Evolutionary conservation across 2,329 filamentous ascomycete genomes (phyloP).

Genomic region (Fusarium domesticum): DNA sequence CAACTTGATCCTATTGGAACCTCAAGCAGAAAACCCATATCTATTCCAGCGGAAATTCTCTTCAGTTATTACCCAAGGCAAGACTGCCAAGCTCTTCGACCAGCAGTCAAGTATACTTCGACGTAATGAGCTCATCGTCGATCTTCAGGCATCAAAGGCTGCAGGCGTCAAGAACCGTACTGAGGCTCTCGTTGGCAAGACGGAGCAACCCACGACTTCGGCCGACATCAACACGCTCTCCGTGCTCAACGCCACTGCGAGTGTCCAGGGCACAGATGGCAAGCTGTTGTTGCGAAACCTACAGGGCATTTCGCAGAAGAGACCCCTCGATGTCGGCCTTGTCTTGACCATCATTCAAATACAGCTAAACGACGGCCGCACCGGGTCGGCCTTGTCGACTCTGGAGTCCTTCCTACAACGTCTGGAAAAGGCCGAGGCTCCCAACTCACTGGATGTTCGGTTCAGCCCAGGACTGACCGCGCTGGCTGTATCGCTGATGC

Average conservation of each 20-base stretch:
- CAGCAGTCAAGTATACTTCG: slow-evolving; percentile 58
- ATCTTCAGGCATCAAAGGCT: slow-evolving; percentile 66
- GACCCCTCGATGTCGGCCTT: slow-evolving; percentile 77
- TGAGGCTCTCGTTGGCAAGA: slow-evolving; percentile 36
- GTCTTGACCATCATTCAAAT: slow-evolving; percentile 78
- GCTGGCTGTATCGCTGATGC: slow-evolving; percentile 75
- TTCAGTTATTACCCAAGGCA: slow-evolving; percentile 48
- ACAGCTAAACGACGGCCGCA: slow-evolving; percentile 69
- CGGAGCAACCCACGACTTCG: slow-evolving; percentile 28
- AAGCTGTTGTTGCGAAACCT: slow-evolving; percentile 69
- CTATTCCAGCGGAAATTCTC: slow-evolving; percentile 61
- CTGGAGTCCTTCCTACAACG: slow-evolving; percentile 72
- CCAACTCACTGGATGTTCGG: slow-evolving; percentile 64
- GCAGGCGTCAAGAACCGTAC: slow-evolving; percentile 55
- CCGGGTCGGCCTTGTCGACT: slow-evolving; percentile 68
- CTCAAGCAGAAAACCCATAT: slow-evolving; percentile 59
- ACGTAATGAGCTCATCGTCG: slow-evolving; percentile 62
- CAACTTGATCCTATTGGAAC: slow-evolving; percentile 51
- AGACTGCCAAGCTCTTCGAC: slow-evolving; percentile 65
- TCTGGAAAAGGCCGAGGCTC: slow-evolving; percentile 59
- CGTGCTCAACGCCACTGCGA: slow-evolving; percentile 67
- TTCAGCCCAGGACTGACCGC: slow-evolving; percentile 84
- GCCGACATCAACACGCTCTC: slow-evolving; percentile 43
- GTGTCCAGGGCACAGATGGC: slow-evolving; percentile 59
- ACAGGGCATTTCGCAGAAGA: slow-evolving; percentile 65